Evolutionary conservation across 2,329 filamentous ascomycete species (phyloP), one percentile per base, ranked within the genome.

Genomic region (Trichoderma polysporum): DNA sequence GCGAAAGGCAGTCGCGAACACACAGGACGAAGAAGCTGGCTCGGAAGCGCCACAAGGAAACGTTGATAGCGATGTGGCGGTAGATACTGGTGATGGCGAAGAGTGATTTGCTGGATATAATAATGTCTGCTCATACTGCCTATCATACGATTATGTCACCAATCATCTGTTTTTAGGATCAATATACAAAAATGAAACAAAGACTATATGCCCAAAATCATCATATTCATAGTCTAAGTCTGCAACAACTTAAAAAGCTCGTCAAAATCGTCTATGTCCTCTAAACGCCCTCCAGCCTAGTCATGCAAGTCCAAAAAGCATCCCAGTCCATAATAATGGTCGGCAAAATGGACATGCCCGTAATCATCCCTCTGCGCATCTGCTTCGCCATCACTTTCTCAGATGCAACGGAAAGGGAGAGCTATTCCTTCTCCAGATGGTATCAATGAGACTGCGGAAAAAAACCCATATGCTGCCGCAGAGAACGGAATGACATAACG

Each of bases 1-100:
- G 70, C 80, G 84, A 54, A 86, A 86, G 72, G 76, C 80, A 33
- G 75, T 72, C 4, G 69, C 72, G 19, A 56, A 73, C 67, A 35
- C 69, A 57, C 57, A 67, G 27, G 72, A 72, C 5, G 76, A 70
- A 22, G 73, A 70, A 6, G 70, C 59, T 17, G 68, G 67, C 22
- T 69, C 62, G 12, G 60, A 68, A 9, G 61, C 57, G 8, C 56
- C 39, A 13, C 65, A 67, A 12, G 66, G 22, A 4, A 62, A 27
- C 10, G 65, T 22, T n/a, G 68, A 69, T 22, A 53, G n/a, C 4
- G 65, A 71, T 7, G 49, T 49, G 9, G 49, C 68, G 12, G 63
- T 39, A n/a, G 59, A 37, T 49, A 52, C 59, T 33, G 67, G n/a
- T 17, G 45, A 57, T 15, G 57, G 54, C 5, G 54, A 67, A 9